These are phyloP conservation scores for Endothia cerciana DNA, from an alignment of 2,329 filamentous ascomycete genomes.

Conservation along the genomic window DNA sequence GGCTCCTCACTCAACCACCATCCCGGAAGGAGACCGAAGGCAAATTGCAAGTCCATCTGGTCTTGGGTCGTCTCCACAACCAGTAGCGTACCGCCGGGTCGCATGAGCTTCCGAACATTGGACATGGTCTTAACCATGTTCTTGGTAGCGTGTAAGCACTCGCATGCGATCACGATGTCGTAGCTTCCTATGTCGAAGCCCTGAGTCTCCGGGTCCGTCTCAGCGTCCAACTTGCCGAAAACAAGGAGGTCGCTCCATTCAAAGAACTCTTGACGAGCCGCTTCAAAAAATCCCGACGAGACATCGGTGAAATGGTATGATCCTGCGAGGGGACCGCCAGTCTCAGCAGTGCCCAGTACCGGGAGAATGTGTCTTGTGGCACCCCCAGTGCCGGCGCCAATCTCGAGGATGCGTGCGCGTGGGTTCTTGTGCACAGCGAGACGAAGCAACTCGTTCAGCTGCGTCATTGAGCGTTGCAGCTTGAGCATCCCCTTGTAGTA, in stretches of 20 bases:
- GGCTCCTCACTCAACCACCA: constrained; percentile 40
- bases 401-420: constrained; percentile 10
- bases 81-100: background rate
- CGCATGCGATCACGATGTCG: constrained; percentile 39
- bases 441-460: too few relatives aligned
- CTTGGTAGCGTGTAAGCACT: constrained; percentile 38
- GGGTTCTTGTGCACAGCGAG: background rate
- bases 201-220: constrained; percentile 34
- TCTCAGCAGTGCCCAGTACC: background rate
- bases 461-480: constrained; percentile 22
- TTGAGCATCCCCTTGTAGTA: constrained; percentile 38
- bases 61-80: constrained; percentile 30
- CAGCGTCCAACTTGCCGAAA: constrained; percentile 34
- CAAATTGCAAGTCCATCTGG: constrained; percentile 30
- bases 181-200: constrained; percentile 36
- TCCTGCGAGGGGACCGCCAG: background rate
- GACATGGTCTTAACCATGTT: constrained; percentile 30
- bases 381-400: constrained; percentile 32
- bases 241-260: background rate
- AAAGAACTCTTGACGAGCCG: constrained; percentile 14
- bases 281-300: constrained; percentile 4
- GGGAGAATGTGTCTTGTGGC: background rate
- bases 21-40: constrained; percentile 38
- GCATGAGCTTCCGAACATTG: background rate
- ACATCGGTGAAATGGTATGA: constrained; percentile 44